Conservation (phyloP, 768 basidiomycete genomes). For the Boletellus ananas region DNA sequence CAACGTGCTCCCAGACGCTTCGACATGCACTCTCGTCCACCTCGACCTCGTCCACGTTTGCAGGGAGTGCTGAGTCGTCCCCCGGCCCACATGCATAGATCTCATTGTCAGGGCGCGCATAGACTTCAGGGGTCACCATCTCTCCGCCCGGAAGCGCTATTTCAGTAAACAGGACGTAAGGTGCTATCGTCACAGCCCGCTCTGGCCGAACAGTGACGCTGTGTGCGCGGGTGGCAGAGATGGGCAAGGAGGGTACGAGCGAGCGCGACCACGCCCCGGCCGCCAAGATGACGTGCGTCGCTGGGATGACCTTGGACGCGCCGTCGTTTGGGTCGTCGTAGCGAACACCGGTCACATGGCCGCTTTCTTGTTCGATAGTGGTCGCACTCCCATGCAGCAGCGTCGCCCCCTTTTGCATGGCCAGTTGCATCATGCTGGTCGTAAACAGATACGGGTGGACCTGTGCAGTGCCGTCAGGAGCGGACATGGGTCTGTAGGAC, state of each 20-base stretch:
- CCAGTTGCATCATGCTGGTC: constrained; percentile 63
- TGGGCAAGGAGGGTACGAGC: constrained; percentile 53
- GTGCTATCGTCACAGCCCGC: constrained; percentile 46
- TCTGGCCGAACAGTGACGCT: constrained; percentile 62
- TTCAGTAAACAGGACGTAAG: constrained; percentile 83
- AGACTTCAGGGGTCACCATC: constrained; percentile 59
- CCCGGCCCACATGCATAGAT: constrained; percentile 79
- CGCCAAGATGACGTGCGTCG: constrained; percentile 69
- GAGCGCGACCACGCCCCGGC: constrained; percentile 86
- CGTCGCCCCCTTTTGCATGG: constrained; percentile 49
- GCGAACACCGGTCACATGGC: constrained; percentile 47
- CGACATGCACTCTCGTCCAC: constrained; percentile 57
- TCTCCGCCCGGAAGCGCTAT: constrained; percentile 41
- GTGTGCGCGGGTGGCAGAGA: constrained; percentile 66
- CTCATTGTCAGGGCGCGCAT: constrained; percentile 65
- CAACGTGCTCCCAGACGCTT: constrained; percentile 51
- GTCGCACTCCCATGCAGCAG: constrained; percentile 47
- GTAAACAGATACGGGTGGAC: constrained; percentile 78
- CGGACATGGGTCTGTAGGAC: constrained; percentile 55
- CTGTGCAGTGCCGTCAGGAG: constrained; percentile 59
- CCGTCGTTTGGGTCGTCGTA: constrained; percentile 27
- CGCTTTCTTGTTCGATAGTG: constrained; percentile 40
- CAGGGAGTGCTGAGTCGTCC: constrained; percentile 66
- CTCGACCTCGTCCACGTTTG: constrained; percentile 66
- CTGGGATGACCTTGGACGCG: constrained; percentile 38